phyloP scores from a whole-genome alignment of 2,329 filamentous ascomycete genomes.

The Penicillium sclerotigenum region DNA sequence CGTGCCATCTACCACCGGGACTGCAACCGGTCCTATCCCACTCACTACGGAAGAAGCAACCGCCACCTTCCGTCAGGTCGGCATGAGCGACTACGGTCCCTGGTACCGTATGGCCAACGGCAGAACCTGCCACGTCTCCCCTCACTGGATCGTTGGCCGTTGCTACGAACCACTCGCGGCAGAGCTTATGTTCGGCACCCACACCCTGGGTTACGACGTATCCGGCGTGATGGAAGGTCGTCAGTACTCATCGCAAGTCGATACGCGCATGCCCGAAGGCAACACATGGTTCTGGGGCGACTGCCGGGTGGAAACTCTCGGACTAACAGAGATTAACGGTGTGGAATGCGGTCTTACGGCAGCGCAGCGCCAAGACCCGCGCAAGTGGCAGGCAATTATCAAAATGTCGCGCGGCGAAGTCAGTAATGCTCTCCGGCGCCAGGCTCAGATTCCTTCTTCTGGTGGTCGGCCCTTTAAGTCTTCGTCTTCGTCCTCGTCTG shows the following conservation, averaged over 20 bases:
- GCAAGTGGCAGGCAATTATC: slow-evolving; percentile 48
- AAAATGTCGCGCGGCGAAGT: slow-evolving; percentile 42
- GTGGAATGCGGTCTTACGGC: slow-evolving; percentile 50
- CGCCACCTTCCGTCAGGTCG: slow-evolving; percentile 37
- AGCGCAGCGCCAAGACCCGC: slow-evolving; percentile 41
- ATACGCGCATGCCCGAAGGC: slow-evolving; percentile 48
- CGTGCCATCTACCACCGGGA: neutral
- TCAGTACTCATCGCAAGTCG: slow-evolving; percentile 44
- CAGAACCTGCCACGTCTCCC: slow-evolving; percentile 47
- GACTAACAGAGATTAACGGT: slow-evolving; percentile 54
- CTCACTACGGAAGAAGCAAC: slow-evolving; percentile 35
- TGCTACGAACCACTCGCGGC: slow-evolving; percentile 53
- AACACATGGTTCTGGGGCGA: slow-evolving; percentile 59
- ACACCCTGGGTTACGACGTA: slow-evolving; percentile 46
- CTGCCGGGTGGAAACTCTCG: slow-evolving; percentile 54
- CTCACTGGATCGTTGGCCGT: slow-evolving; percentile 53
- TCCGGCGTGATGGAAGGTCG: slow-evolving; percentile 48
- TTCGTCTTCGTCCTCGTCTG: neutral
- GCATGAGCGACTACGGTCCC: slow-evolving; percentile 46
- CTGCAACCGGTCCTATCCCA: slow-evolving; percentile 10
- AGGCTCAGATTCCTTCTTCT: slow-evolving; percentile 27
- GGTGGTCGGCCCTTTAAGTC: neutral
- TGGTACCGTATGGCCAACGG: slow-evolving; percentile 53
- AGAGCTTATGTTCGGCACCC: slow-evolving; percentile 43
- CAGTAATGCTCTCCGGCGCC: slow-evolving; percentile 21